Evolutionary conservation across 2,329 filamentous ascomycete genomes (phyloP).

Genomic region (Penicillium sp.): DNA sequence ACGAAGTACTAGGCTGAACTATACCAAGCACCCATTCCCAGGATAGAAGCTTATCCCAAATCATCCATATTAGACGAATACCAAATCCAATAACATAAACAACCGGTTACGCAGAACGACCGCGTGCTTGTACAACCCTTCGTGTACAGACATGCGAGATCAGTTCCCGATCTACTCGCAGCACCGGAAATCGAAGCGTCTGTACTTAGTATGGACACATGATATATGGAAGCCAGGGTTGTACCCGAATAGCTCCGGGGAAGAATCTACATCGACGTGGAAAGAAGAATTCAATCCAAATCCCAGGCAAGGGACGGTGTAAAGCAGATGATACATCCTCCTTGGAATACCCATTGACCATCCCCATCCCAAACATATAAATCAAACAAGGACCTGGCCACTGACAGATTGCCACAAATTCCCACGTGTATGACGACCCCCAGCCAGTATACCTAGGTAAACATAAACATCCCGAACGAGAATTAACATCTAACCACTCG

Average conservation of each 20-base stretch:
- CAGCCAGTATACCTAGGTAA: neutral
- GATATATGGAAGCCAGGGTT: neutral
- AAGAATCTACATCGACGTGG: neutral
- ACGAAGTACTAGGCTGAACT: neutral
- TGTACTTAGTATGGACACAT: neutral
- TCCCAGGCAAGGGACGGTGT: too few species aligned
- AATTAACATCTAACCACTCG: neutral
- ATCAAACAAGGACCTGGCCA: neutral
- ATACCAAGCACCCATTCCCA: neutral
- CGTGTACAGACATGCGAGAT: slow-evolving; percentile 1
- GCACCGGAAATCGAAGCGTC: neutral
- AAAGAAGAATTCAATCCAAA: too few species aligned
- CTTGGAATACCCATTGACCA: too few species aligned
- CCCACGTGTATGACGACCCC: neutral
- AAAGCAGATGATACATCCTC: too few species aligned
- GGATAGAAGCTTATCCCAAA: neutral
- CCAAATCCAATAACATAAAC: neutral
- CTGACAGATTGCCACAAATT: neutral
- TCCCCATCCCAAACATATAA: too few species aligned
- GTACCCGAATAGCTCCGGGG: neutral
- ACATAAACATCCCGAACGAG: neutral
- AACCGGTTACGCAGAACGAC: neutral
- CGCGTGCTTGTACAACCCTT: slow-evolving; percentile 1
- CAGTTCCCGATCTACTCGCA: neutral
- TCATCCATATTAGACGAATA: neutral